Percentiles rank a stretch among this genome's conserved stretches.
phyloP scores from a whole-genome alignment of 345 rosid genomes.

The Zanthoxylum bungeanum region DNA sequence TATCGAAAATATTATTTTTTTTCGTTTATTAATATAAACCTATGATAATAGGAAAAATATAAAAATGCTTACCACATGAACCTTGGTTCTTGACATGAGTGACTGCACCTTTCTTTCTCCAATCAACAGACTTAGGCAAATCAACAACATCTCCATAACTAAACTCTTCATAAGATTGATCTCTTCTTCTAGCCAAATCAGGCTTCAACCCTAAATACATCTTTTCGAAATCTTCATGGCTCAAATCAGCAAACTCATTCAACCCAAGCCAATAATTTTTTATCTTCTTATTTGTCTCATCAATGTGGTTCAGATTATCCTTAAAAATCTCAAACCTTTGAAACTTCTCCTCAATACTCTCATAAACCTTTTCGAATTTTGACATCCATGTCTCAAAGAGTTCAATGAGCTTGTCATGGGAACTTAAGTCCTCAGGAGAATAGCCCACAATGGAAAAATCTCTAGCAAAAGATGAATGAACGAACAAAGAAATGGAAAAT shows the following conservation, averaged over 20 bases:
- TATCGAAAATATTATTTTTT: too few species aligned
- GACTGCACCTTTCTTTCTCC: constrained; percentile 83
- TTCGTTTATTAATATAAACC: too few species aligned
- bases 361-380: constrained; percentile 57
- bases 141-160: constrained; percentile 30
- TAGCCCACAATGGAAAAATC: constrained; percentile 84
- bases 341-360: constrained; percentile 59
- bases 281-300: constrained; percentile 60
- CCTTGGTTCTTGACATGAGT: constrained; percentile 80
- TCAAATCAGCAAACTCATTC: constrained; percentile 61
- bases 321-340: constrained; percentile 64
- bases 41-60: too few species aligned
- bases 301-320: constrained; percentile 76
- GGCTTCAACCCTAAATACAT: constrained; percentile 44
- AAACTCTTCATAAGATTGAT: constrained; percentile 19
- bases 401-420: constrained; percentile 51
- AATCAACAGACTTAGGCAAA: constrained; percentile 66
- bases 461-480: constrained; percentile 37
- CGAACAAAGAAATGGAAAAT: constrained; percentile 31
- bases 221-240: constrained; percentile 58
- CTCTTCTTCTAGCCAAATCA: constrained; percentile 10
- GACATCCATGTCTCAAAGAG: constrained; percentile 77
- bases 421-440: constrained; percentile 53
- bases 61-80: constrained; percentile 54
- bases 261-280: constrained; percentile 55